These are phyloP conservation scores for Acanthamoeba healyi DNA, from an alignment of 208 protist species.

Conservation along the genomic window DNA sequence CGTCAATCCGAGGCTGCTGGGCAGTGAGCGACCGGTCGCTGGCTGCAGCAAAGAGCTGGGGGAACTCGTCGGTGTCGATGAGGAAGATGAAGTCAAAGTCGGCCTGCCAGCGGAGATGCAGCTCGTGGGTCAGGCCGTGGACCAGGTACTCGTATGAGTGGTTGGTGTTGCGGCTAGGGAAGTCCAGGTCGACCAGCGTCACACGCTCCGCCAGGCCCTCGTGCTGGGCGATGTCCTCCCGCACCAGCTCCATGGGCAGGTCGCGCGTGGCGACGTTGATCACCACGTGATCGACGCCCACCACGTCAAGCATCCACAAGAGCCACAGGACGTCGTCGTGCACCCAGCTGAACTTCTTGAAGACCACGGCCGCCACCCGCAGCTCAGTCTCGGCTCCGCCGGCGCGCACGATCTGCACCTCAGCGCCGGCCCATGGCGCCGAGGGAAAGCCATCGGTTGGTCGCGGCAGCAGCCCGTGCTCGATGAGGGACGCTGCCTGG, in stretches of 20 bases:
- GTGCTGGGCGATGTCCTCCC: background rate
- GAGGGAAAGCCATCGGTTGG: background rate
- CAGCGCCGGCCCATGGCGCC: background rate
- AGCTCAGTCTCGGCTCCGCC: background rate
- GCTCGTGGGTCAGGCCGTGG: background rate
- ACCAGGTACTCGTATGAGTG: background rate
- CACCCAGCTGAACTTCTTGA: background rate
- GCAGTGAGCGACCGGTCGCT: background rate
- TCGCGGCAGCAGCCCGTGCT: background rate
- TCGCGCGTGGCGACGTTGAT: background rate
- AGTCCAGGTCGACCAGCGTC: background rate
- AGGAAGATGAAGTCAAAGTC: background rate
- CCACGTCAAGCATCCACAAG: conserved; percentile 7
- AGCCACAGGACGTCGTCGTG: background rate
- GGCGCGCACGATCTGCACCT: background rate
- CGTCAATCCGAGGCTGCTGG: background rate
- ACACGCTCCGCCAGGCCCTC: background rate
- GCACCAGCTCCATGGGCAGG: background rate
- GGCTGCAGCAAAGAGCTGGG: background rate
- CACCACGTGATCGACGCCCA: background rate
- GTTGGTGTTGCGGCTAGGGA: background rate
- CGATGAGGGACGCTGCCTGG: background rate
- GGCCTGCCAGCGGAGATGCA: background rate
- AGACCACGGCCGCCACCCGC: background rate
- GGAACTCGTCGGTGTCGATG: background rate